Base-by-base conservation (phyloP, 768 basidiomycete species). In the Infundibulicybe gibba region DNA sequence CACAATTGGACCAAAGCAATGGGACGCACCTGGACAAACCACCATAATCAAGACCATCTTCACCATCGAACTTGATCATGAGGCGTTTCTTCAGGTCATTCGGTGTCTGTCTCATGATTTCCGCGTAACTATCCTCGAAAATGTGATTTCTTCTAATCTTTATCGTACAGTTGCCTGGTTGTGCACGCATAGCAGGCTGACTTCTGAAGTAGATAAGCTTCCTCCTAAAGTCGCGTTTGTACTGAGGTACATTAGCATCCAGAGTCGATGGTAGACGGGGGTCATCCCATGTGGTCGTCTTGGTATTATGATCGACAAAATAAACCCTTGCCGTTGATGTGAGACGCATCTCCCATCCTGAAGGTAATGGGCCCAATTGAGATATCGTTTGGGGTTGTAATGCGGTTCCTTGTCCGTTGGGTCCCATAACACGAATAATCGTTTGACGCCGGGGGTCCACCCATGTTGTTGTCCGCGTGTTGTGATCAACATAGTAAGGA, bases 251-350 rank as follows among this genome's bases (percentile, higher is more conserved):
- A 58, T 97, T 97, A 39, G 92, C 79, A 64, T 98, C 97, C 50
- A 98, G 74, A 35, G 93, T 90, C 10, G 94, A 97, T 10, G 97
- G 97, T 55, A 92, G 68, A 44, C 97, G 90, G 15, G 95, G 95
- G 64, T 99, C 97, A 65, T 99, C 97, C 97, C 97, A 99, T 1
- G 97, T 99, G 25, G 97, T 99, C 30, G 97, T 99, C 81, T 98
- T 97, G 46, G 97, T 98, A 70, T 98, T 98, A 73, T 99, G 97
- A 65, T 99, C 97, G 44, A 99, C 97, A 62, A 99, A 99, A 74
- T 99, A 99, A 6, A 99, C 97, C 41, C 97, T 86, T 1, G 97
- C 95, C 1, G 97, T 98, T 3, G 90, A 87, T 5, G 97, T 99
- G 44, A 99, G 87, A 40, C 97, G 91, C 97, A 99, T 99, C 68